Evolutionary conservation across 73 alveolate genomes (phyloP), one percentile per base, ranked within the genome.

Genomic region (Tetrahymena borealis): DNA sequence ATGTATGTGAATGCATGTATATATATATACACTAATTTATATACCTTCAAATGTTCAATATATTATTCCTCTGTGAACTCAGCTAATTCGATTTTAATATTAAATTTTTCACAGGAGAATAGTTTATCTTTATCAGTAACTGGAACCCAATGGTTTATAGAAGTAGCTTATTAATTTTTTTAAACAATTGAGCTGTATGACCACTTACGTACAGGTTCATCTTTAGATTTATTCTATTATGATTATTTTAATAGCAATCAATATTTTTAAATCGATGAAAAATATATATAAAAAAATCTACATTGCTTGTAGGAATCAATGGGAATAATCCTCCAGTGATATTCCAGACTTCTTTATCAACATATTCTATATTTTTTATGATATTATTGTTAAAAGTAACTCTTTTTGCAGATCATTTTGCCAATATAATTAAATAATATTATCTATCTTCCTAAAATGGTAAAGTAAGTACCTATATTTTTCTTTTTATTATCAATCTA

Each of bases 311-410:
- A 1, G 91, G 90, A 39, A 39, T 41, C 15, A 85, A 38, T 36
- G 95, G 95, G 41, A 39, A 93, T 1, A 93, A 43, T 11, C 95
- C 95, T 15, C 95, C 95, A 20, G 95, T 93, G 28, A 93, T 60
- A 85, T 85, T 93, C 37, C 90, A 78, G 15, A 93, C 95, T 78
- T 93, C 95, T n/a, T 93, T 93, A 31, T 93, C 95, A 5, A 41
- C 77, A 60, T 60, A 60, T 6, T 60, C 85, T 60, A 60, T 15
- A n/a, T n/a, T n/a, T 60, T 3, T 6, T 20, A 20, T 24, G n/a
- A 24, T n/a, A 60, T 41, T 20, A 60, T 60, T 15, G n/a, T 60
- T 60, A n/a, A 24, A 20, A 60, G 85, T 3, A n/a, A n/a, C n/a
- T n/a, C n/a, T n/a, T n/a, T n/a, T n/a, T n/a, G n/a, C n/a, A n/a